Evolutionary conservation across 768 basidiomycete species (phyloP).

Genomic region (Rhizopogon vulgaris): DNA sequence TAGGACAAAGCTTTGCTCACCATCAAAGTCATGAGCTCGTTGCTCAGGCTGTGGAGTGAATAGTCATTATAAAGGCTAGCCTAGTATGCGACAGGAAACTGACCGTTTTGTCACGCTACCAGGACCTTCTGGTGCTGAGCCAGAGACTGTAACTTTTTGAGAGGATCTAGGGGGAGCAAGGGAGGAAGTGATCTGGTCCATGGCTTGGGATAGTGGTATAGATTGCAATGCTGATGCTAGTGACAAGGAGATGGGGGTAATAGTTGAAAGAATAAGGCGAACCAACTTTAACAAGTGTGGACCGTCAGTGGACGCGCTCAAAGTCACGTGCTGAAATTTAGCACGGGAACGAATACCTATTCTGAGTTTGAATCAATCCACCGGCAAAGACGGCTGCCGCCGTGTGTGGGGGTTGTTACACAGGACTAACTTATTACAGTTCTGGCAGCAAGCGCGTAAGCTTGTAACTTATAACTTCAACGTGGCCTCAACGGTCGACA

Average conservation of each 20-base stretch:
- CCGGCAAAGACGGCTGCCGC: slow-evolving; percentile 3
- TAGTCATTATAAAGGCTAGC: slow-evolving; percentile 2
- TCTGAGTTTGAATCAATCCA: slow-evolving; percentile 1
- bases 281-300: not conserved
- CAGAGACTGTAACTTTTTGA: slow-evolving; percentile 50
- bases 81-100: not conserved
- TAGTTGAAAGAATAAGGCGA: slow-evolving; percentile 9
- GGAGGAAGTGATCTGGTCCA: slow-evolving; percentile 70
- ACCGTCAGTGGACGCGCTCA: slow-evolving; percentile 18
- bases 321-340: slow-evolving; percentile 20
- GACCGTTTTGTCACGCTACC: slow-evolving; percentile 86
- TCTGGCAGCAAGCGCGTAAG: slow-evolving; percentile 7
- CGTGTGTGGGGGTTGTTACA: no score
- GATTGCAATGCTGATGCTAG: not conserved
- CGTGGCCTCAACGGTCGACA: slow-evolving; percentile 4
- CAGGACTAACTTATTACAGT: no score
- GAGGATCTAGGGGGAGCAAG: slow-evolving; percentile 53
- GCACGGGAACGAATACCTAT: not conserved
- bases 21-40: slow-evolving; percentile 87
- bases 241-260: slow-evolving; percentile 12
- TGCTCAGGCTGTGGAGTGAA: slow-evolving; percentile 51
- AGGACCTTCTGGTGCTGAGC: slow-evolving; percentile 48
- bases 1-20: slow-evolving; percentile 33
- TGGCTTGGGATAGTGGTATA: slow-evolving; percentile 24
- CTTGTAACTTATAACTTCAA: slow-evolving; percentile 19